A percentile compares a stretch with the other conserved stretches of the same genome.
phyloP scores from a whole-genome alignment of 768 basidiomycete species.

The Tulasnella sp. region DNA sequence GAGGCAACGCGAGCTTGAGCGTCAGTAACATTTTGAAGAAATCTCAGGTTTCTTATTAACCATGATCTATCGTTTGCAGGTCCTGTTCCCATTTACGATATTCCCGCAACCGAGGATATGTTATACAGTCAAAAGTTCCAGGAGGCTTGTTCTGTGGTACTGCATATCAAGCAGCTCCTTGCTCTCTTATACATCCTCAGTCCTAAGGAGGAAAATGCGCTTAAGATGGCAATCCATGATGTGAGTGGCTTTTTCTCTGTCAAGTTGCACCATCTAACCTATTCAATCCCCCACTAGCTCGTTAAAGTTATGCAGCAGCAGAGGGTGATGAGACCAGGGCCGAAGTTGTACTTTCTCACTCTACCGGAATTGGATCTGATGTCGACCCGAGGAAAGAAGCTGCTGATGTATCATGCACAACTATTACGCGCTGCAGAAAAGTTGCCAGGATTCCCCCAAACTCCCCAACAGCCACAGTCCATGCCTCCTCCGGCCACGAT shows the following conservation, averaged over 20 bases:
- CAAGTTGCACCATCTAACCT: too few relatives aligned
- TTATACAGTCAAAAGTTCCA: background rate
- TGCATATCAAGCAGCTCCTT: slow-evolving; percentile 5
- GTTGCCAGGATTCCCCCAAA: background rate
- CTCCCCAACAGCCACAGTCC: background rate
- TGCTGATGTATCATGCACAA: background rate
- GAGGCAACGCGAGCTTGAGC: too few relatives aligned
- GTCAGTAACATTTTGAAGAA: background rate
- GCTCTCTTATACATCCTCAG: background rate
- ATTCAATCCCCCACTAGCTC: too few relatives aligned
- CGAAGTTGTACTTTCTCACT: slow-evolving; percentile 6
- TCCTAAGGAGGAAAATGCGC: slow-evolving; percentile 8
- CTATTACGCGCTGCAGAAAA: background rate
- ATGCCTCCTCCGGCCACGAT: background rate
- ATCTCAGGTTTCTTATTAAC: background rate
- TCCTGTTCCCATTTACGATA: background rate
- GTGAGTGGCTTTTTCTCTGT: background rate
- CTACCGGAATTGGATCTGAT: background rate
- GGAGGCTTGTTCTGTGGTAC: background rate
- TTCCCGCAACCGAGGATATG: background rate
- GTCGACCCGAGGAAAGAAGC: background rate
- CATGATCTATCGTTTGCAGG: background rate
- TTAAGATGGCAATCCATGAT: slow-evolving; percentile 3
- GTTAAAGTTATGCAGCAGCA: slow-evolving; percentile 1
- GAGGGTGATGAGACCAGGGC: background rate